Evolutionary conservation across 2,329 filamentous ascomycete genomes (phyloP).

Genomic region (Claviceps sp.): DNA sequence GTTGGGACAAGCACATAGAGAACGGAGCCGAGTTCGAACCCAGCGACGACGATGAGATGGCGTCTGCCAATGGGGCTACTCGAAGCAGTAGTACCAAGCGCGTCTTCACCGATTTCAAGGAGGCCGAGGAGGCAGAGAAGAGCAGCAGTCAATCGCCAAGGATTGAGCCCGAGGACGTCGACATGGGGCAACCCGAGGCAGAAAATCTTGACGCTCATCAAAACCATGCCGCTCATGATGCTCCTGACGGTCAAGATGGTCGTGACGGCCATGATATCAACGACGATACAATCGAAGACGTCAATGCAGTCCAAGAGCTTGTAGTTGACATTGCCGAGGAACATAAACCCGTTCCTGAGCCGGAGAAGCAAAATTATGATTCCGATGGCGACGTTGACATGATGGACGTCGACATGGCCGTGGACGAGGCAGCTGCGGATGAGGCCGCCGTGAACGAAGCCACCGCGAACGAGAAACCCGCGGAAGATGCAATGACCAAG

Average conservation of each 20-base stretch:
- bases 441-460: too few species aligned
- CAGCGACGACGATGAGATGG: constrained; percentile 79
- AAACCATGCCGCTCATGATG: too few species aligned
- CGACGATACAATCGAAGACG: constrained; percentile 31
- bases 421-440: constrained; percentile 12
- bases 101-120: constrained; percentile 38
- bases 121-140: constrained; percentile 25
- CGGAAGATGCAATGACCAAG: too few species aligned
- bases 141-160: constrained; percentile 25
- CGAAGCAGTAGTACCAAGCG: constrained; percentile 33
- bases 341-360: constrained; percentile 7
- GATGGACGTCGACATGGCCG: constrained; percentile 23
- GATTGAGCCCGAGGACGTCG: constrained; percentile 16
- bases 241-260: too few species aligned
- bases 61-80: constrained; percentile 57
- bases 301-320: constrained; percentile 16
- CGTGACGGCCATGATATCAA: constrained; percentile 19
- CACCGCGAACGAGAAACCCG: too few species aligned
- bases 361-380: constrained; percentile 24
- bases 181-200: constrained; percentile 15
- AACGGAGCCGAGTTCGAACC: constrained; percentile 74
- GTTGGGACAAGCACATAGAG: constrained; percentile 66
- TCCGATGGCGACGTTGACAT: constrained; percentile 39
- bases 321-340: constrained; percentile 14
- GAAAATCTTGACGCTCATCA: constrained; percentile 8